Conservation (phyloP, 2,329 filamentous ascomycete species). For the Ceratocystis diversiconidia region DNA sequence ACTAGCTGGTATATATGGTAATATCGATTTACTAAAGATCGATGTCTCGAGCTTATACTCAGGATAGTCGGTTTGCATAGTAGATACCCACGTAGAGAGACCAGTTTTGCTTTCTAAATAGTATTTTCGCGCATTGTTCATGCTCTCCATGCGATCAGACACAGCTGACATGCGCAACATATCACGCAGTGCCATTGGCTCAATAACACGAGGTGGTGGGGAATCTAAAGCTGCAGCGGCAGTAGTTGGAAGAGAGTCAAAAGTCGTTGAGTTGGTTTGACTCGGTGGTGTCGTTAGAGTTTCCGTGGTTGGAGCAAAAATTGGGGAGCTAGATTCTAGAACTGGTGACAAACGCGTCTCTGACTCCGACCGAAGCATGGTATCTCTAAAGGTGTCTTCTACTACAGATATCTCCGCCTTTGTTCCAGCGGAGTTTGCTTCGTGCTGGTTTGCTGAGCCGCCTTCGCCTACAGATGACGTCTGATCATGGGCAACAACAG, state of each 20-base stretch:
- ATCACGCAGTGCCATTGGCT: conserved; percentile 12
- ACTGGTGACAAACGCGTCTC: background rate
- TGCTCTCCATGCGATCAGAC: conserved; percentile 9
- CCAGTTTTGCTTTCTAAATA: conserved; percentile 6
- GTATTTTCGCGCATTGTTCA: conserved; percentile 12
- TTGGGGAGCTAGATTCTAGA: background rate
- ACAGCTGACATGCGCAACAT: conserved; percentile 5
- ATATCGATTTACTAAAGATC: conserved; percentile 22
- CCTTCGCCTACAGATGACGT: background rate
- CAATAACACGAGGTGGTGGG: conserved; percentile 4
- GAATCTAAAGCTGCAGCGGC: conserved; percentile 11
- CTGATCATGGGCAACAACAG: background rate
- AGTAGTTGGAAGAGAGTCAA: conserved; percentile 8
- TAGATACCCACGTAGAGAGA: conserved; percentile 11
- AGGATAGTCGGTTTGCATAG: conserved; percentile 26
- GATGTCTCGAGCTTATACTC: conserved; percentile 33
- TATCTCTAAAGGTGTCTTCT: background rate
- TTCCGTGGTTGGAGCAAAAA: background rate
- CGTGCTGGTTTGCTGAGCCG: background rate
- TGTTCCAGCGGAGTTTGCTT: background rate
- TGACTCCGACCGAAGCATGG: background rate
- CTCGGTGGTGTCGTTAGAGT: background rate
- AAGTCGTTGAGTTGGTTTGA: background rate
- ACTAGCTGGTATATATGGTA: background rate
- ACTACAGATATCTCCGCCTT: background rate